Conservation (phyloP, 2,329 filamentous ascomycete species). For the Stenocarpella maydis region DNA sequence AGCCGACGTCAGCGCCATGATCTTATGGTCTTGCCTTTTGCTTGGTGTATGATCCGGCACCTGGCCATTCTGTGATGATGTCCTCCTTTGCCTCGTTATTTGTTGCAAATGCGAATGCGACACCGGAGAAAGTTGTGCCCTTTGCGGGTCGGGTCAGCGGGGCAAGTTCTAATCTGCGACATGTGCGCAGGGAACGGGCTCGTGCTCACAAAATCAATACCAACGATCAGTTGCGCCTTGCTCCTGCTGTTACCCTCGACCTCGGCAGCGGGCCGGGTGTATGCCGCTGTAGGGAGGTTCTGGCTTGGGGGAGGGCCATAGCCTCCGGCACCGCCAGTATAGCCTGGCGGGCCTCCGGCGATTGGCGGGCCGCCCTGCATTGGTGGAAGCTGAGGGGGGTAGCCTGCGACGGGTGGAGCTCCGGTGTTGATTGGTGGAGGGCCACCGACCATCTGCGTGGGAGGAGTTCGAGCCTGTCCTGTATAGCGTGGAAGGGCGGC, state of each 20-base stretch:
- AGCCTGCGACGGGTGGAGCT: conserved; percentile 61
- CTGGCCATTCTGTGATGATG: conserved; percentile 99
- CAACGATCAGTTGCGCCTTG: conserved; percentile 97
- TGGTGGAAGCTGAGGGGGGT: conserved; percentile 62
- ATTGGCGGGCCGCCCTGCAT: conserved; percentile 51
- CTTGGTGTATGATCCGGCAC: conserved; percentile 96
- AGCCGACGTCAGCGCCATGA: neutral
- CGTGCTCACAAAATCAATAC: conserved; percentile 91
- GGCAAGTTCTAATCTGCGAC: neutral
- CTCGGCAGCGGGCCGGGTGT: conserved; percentile 66
- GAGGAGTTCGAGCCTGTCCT: conserved; percentile 62
- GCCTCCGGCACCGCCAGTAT: conserved; percentile 53
- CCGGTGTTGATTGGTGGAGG: conserved; percentile 74
- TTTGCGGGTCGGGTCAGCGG: conserved; percentile 48
- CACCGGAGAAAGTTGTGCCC: conserved; percentile 98
- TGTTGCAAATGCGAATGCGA: conserved; percentile 95
- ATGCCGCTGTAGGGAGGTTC: conserved; percentile 48
- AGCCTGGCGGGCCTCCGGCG: conserved; percentile 55
- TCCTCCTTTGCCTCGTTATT: conserved; percentile 98
- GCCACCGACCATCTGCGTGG: conserved; percentile 68
- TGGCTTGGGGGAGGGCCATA: conserved; percentile 51
- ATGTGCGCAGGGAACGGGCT: too few species aligned
- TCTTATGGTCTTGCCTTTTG: conserved; percentile 79
- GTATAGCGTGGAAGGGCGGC: conserved; percentile 61
- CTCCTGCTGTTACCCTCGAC: conserved; percentile 88